A percentile compares a stretch with the other conserved stretches of the same genome.
Conservation (phyloP, 345 rosid species). For the Pistacia integerrima region DNA sequence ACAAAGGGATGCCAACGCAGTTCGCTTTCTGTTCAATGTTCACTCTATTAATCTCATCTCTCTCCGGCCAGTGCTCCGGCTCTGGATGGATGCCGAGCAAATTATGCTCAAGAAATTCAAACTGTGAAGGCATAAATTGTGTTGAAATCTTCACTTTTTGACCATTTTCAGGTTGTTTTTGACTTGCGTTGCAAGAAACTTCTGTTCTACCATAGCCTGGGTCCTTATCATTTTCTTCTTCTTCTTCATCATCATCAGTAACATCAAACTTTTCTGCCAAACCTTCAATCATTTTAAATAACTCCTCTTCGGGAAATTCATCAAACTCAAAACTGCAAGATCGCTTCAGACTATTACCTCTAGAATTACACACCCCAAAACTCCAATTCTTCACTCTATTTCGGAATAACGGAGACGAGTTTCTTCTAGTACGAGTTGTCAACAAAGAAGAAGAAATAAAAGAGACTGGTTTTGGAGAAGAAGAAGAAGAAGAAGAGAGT, state of each 20-base stretch:
- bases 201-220: slow-evolving; percentile 16
- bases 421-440: slow-evolving; percentile 1
- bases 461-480: slow-evolving; percentile 9
- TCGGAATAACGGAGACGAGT: neutral
- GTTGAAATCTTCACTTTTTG: slow-evolving; percentile 1
- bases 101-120: slow-evolving; percentile 37
- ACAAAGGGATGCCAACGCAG: slow-evolving; percentile 57
- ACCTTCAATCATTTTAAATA: slow-evolving; percentile 10
- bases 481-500: slow-evolving; percentile 9
- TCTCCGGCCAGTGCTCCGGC: slow-evolving; percentile 51
- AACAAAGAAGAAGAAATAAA: slow-evolving; percentile 14
- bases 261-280: slow-evolving; percentile 15
- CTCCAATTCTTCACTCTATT: neutral
- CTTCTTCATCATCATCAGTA: neutral
- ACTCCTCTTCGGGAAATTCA: slow-evolving; percentile 27
- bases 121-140: slow-evolving; percentile 30
- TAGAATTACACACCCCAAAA: slow-evolving; percentile 22
- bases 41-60: slow-evolving; percentile 35
- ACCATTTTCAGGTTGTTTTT: neutral
- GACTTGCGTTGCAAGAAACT: neutral
- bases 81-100: slow-evolving; percentile 42
- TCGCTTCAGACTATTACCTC: slow-evolving; percentile 19
- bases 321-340: slow-evolving; percentile 21
- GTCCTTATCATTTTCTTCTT: slow-evolving; percentile 5
- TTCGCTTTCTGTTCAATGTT: slow-evolving; percentile 58